Base-by-base conservation (phyloP, 257 asterid species). In the Phtheirospermum japonicum region DNA sequence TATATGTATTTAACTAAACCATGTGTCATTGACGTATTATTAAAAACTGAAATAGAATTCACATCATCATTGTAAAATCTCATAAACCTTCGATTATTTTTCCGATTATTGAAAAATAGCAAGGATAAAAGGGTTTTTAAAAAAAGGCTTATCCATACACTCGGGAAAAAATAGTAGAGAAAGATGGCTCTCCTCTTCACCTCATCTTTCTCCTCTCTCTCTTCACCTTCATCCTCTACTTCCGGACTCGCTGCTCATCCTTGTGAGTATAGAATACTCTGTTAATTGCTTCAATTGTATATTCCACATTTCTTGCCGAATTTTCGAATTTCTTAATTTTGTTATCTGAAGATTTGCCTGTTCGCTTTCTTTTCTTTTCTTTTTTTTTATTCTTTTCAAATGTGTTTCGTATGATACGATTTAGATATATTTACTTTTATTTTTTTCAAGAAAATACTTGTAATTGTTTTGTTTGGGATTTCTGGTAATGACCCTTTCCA, bases 131-230 rank as follows among this genome's bases (percentile, higher is more conserved):
- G 49, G 58, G n/a, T n/a, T n/a, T n/a, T n/a, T 9, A 37, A 39
- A 39, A 45, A 64, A 53, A 54, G 76, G 77, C 78, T 78, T 78
- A 78, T 78, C 80, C 83, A 51, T 2, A 66, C 8, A 36, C 33
- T 30, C 13, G 8, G 50, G 53, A 19, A 32, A 59, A 33, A 48
- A 59, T 14, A 60, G 40, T n/a, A 68, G 68, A 40, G 74, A 43
- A 69, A 67, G 26, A 78, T 78, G 83, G 80, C 83, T 65, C 76
- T 72, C 56, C 76, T 72, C 74, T 59, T 75, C 72, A 45, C 77
- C 10, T 49, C 61, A 57, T 59, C 83, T 8, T 49, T 72, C 76
- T 58, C 69, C 18, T 43, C 64, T 31, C 67, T 70, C 0, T 62
- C 72, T 33, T 50, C 74, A 4, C 39, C 65, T 61, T 57, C 83